Percentiles rank a stretch among this genome's conserved stretches.
Evolutionary conservation across 345 rosid species (phyloP).

Genomic region (Citrus mangshanensis): DNA sequence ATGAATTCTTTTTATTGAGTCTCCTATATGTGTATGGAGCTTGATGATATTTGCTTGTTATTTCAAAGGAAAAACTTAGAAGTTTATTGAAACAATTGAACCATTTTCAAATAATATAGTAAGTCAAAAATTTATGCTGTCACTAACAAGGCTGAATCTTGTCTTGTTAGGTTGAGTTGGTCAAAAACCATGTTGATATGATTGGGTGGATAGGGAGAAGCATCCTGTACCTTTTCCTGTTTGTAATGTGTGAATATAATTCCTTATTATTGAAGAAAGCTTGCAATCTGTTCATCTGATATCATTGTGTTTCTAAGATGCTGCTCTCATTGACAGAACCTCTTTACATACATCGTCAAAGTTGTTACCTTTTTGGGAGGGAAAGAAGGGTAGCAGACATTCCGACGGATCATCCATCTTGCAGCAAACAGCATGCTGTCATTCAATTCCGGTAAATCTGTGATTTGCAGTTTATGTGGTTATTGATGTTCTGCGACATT

Average conservation of each 20-base stretch:
- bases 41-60: background rate
- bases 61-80: background rate
- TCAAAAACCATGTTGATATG: background rate
- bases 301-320: slow-evolving; percentile 10
- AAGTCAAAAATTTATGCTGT: background rate
- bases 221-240: background rate
- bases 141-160: background rate
- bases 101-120: background rate
- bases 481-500: background rate
- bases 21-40: background rate
- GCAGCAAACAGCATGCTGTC: slow-evolving; percentile 99
- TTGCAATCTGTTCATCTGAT: slow-evolving; percentile 1
- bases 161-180: background rate
- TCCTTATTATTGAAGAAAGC: background rate
- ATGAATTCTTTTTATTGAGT: background rate
- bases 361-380: slow-evolving; percentile 93
- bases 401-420: slow-evolving; percentile 98
- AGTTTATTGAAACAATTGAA: background rate
- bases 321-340: slow-evolving; percentile 59
- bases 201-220: background rate
- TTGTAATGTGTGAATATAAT: slow-evolving; percentile 3
- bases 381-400: slow-evolving; percentile 92
- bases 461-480: slow-evolving; percentile 6
- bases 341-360: slow-evolving; percentile 90
- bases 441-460: slow-evolving; percentile 71